These are phyloP conservation scores for Lasiodiplodia sp. DNA, from an alignment of 2,329 filamentous ascomycete genomes.

Conservation along the genomic window DNA sequence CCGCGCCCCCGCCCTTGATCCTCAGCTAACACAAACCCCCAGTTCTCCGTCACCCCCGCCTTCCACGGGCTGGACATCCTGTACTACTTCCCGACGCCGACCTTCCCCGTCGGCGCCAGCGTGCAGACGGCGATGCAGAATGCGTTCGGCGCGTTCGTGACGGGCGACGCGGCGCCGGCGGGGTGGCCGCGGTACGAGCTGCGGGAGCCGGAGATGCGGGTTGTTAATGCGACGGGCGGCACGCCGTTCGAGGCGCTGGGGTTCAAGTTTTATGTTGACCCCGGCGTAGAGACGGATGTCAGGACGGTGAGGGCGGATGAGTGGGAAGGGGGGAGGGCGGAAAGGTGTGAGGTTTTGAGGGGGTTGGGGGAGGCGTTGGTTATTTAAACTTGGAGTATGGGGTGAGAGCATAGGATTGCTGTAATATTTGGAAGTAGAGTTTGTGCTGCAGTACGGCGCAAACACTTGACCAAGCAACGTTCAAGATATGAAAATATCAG, in stretches of 20 bases:
- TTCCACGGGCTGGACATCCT: conserved; percentile 34
- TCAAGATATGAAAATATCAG: too few relatives aligned
- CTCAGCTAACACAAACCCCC: not conserved
- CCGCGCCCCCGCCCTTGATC: not conserved
- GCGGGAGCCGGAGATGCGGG: not conserved
- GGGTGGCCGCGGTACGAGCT: conserved; percentile 3
- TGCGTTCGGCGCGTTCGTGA: not conserved
- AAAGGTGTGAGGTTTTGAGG: conserved; percentile 39
- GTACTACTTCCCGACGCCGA: conserved; percentile 34
- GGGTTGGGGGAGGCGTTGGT: conserved; percentile 29
- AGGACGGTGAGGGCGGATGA: conserved; percentile 28
- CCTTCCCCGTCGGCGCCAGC: not conserved
- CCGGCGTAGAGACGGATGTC: conserved; percentile 24
- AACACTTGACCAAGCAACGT: too few relatives aligned
- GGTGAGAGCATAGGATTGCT: too few relatives aligned
- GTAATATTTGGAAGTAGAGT: too few relatives aligned
- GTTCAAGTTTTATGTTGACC: not conserved
- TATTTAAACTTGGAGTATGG: too few relatives aligned
- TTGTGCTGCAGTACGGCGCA: too few relatives aligned
- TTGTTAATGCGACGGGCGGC: not conserved
- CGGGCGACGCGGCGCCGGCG: not conserved
- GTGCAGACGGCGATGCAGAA: not conserved
- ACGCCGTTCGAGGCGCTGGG: not conserved
- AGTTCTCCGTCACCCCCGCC: conserved; percentile 34
- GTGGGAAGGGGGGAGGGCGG: conserved; percentile 37